A percentile compares a stretch with the other conserved stretches of the same genome.
Evolutionary conservation across 768 basidiomycete species (phyloP).

Genomic region (Melanogaster broomeanus): DNA sequence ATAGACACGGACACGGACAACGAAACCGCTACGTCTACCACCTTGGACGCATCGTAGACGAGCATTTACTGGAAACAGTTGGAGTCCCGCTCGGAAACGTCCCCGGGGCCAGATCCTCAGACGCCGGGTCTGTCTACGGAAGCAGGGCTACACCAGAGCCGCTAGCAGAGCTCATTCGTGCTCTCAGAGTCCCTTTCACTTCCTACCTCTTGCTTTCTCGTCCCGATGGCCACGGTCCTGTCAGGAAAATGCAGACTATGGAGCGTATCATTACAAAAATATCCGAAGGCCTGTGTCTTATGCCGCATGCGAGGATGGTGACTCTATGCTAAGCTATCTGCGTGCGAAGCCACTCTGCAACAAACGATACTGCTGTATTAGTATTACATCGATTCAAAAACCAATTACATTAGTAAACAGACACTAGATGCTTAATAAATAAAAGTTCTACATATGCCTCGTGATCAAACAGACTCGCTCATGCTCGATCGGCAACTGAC

Average conservation of each 20-base stretch:
- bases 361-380: too few relatives aligned
- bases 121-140: not conserved
- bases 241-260: not conserved
- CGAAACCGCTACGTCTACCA: not conserved
- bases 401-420: not conserved
- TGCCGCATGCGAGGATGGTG: not conserved
- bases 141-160: not conserved
- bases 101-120: not conserved
- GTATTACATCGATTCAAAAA: too few relatives aligned
- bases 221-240: not conserved
- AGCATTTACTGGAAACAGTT: not conserved
- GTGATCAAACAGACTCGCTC: slow-evolving; percentile 35
- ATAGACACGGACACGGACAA: too few relatives aligned
- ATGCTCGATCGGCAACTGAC: slow-evolving; percentile 74
- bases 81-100: not conserved
- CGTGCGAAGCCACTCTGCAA: not conserved
- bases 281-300: not conserved
- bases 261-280: not conserved
- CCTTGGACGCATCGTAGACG: not conserved
- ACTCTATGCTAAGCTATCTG: not conserved
- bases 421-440: not conserved
- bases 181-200: not conserved
- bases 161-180: not conserved
- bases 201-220: not conserved
- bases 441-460: not conserved